These are phyloP conservation scores for Trichoderma gamsii DNA, from an alignment of 495 filamentous ascomycete genomes.

Conservation along the genomic window DNA sequence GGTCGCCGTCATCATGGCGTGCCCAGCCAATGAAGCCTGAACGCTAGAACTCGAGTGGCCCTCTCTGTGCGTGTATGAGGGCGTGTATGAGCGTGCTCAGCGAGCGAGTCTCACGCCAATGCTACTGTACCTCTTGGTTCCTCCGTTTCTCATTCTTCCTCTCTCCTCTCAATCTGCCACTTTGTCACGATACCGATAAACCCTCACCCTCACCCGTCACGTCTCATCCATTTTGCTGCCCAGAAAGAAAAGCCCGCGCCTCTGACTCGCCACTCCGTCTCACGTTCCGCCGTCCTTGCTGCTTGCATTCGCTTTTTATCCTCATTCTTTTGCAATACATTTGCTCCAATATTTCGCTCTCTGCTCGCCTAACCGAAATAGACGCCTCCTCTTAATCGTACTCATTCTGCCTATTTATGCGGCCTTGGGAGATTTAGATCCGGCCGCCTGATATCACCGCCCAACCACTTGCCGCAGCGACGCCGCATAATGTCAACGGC, in stretches of 20 bases:
- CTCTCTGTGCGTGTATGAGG: not conserved
- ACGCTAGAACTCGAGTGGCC: too few species aligned
- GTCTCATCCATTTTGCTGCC: not conserved
- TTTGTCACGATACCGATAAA: conserved; percentile 14
- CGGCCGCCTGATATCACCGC: not conserved
- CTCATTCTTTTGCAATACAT: conserved; percentile 1
- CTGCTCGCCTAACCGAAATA: not conserved
- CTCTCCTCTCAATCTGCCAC: not conserved
- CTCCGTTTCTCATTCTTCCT: not conserved
- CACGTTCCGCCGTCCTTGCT: not conserved
- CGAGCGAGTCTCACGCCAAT: not conserved
- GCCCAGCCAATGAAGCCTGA: conserved; percentile 5
- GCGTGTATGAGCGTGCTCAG: not conserved
- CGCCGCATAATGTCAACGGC: conserved; percentile 13
- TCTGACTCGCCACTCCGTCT: not conserved
- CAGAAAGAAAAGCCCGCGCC: not conserved
- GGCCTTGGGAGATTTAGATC: not conserved
- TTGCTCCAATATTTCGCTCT: not conserved
- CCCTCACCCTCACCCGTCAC: not conserved
- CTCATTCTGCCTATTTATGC: too few species aligned
- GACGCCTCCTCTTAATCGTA: not conserved
- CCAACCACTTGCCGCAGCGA: not conserved
- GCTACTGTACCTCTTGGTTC: not conserved
- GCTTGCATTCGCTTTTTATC: not conserved
- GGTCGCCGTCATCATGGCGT: not conserved